phyloP scores from a whole-genome alignment of 768 basidiomycete genomes.

The Suillus americanus region DNA sequence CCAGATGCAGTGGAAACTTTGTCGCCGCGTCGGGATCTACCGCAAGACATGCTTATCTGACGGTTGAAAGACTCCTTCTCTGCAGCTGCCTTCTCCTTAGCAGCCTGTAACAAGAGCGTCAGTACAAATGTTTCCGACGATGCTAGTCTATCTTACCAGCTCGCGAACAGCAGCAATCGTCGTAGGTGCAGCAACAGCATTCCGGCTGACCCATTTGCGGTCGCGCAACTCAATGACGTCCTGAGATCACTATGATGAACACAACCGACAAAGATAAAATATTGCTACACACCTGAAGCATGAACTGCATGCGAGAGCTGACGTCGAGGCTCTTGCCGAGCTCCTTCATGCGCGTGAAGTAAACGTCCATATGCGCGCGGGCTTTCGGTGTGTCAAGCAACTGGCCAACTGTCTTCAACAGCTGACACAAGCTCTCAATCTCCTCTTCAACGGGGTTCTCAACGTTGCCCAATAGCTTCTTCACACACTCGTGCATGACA shows the following conservation, averaged over 20 bases:
- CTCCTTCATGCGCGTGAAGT: conserved; percentile 89
- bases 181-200: conserved; percentile 72
- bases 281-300: conserved; percentile 75
- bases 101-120: conserved; percentile 49
- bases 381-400: conserved; percentile 84
- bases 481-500: conserved; percentile 98
- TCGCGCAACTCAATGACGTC: conserved; percentile 88
- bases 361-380: conserved; percentile 84
- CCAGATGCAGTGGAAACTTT: no score
- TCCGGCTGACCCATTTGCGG: conserved; percentile 78
- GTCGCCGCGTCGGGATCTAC: conserved; percentile 86
- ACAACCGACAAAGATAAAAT: conserved; percentile 1
- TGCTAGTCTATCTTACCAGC: conserved; percentile 21
- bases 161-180: conserved; percentile 91
- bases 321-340: conserved; percentile 77
- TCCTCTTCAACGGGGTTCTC: conserved; percentile 98
- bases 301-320: conserved; percentile 87
- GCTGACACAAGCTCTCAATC: conserved; percentile 93
- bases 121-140: not conserved
- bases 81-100: conserved; percentile 73
- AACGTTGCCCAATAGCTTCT: conserved; percentile 91
- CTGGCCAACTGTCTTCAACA: conserved; percentile 85
- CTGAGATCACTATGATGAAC: conserved; percentile 39
- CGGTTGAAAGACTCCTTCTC: conserved; percentile 62
- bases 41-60: conserved; percentile 80